Base-by-base conservation (phyloP, 2,329 filamentous ascomycete species). In the Tolypocladium amazonense region DNA sequence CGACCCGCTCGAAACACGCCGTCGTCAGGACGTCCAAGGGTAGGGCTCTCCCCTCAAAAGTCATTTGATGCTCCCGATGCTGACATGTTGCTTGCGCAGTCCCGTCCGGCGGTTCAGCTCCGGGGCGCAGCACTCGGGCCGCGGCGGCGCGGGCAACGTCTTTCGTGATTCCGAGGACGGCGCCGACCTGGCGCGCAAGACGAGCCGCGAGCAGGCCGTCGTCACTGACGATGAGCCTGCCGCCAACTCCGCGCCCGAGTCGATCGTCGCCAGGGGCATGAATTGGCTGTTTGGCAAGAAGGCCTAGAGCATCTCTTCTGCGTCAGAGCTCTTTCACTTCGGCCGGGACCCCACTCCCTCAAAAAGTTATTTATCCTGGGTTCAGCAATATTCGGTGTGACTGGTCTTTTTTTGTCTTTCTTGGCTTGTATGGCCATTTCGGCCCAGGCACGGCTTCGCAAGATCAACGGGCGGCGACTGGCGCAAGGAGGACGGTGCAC, bases 1-100 rank as follows among this genome's bases (percentile, higher is more conserved):
- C 63, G 88, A 94, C 67, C 85, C 87, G 4, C 76, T 79, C 50
- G 85, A 90, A 70, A 90, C 92, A 41, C 88, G 92, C 63, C 80
- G 85, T 59, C 86, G 86, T 50, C 93, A 97, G 74, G 92, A 97
- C 68, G 90, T 97, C 62, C 85, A 87, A 61, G 83, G 85, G 83
- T 86, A 75, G 70, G 82, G 30, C 4, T 43, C 37, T 43, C 37
- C 15, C n/a, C 35, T 37, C 37, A 39, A 25, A 9, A 14, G 20
- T n/a, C 27, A 35, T 56, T 47, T 63, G 67, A 54, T 14, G 50
- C 50, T 15, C 50, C 14, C 50, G 20, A 2, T 23, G 23, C 50
- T 54, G 50, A 54, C 50, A 8, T 15, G 50, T 23, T 20, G 20
- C 47, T 14, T 23, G 30, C 18, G 50, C 63, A 84, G 81, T 58